phyloP scores from a whole-genome alignment of 2,329 filamentous ascomycete species.

The Colletotrichum orbiculare region DNA sequence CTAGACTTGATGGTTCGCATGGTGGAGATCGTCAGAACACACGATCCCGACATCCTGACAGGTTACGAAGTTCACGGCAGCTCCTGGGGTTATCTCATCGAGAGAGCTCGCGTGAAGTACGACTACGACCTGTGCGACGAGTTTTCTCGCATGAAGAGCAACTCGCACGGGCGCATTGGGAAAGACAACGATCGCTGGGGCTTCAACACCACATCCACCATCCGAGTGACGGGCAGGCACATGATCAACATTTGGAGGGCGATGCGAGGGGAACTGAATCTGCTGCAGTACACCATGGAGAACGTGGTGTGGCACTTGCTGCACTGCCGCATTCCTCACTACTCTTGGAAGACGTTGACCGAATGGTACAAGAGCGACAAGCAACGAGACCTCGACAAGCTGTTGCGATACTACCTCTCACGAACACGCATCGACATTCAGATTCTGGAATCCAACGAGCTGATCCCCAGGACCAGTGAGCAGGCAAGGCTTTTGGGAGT shows the following conservation, averaged over 20 bases:
- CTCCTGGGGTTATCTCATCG: constrained; percentile 96
- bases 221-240: constrained; percentile 91
- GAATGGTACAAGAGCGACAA: constrained; percentile 81
- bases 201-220: constrained; percentile 91
- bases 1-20: constrained; percentile 87
- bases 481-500: constrained; percentile 93
- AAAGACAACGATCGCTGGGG: constrained; percentile 93
- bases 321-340: constrained; percentile 89
- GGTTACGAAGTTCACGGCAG: constrained; percentile 94
- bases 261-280: constrained; percentile 91
- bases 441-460: constrained; percentile 89
- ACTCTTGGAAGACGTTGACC: constrained; percentile 82
- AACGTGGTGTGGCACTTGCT: constrained; percentile 94
- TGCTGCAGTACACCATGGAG: constrained; percentile 96
- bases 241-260: constrained; percentile 98
- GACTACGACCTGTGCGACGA: constrained; percentile 93
- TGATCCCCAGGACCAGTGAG: constrained; percentile 90
- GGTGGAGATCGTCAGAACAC: constrained; percentile 83
- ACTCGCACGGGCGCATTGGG: constrained; percentile 85
- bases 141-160: constrained; percentile 86
- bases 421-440: constrained; percentile 87
- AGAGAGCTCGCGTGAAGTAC: constrained; percentile 86
- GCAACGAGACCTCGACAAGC: constrained; percentile 75
- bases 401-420: constrained; percentile 81
- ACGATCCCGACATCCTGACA: constrained; percentile 92